Evolutionary conservation across 306 rosid species (phyloP).

Genomic region (Lotus japonicus): DNA sequence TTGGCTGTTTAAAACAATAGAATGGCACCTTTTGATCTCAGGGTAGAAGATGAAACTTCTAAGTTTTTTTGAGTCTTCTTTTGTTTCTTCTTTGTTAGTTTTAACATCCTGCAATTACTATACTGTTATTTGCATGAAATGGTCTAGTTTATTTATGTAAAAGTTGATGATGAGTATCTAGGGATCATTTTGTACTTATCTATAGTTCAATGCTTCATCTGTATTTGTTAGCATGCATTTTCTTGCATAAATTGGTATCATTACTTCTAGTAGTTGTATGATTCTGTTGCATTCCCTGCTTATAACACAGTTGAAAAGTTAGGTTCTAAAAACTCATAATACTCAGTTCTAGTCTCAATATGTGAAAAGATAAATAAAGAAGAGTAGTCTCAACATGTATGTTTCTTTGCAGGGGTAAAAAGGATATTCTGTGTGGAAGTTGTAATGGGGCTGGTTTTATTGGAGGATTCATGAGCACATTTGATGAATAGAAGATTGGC

Average conservation of each 20-base stretch:
- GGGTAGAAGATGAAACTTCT: background rate
- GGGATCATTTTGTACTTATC: background rate
- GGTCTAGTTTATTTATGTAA: background rate
- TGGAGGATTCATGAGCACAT: slow-evolving; percentile 91
- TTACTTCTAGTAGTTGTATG: background rate
- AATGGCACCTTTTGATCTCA: background rate
- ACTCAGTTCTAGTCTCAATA: too few species aligned
- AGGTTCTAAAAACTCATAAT: too few species aligned
- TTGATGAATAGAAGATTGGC: slow-evolving; percentile 47
- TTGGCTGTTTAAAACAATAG: background rate
- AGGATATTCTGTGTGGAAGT: slow-evolving; percentile 70
- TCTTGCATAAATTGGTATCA: background rate
- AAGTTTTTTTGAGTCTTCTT: background rate
- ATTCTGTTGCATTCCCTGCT: too few species aligned
- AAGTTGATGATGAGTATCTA: background rate
- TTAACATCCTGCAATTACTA: too few species aligned
- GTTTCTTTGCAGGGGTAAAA: slow-evolving; percentile 70
- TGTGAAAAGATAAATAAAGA: background rate
- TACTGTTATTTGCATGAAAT: too few species aligned
- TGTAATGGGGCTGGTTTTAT: slow-evolving; percentile 96
- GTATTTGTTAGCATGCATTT: background rate
- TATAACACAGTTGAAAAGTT: too few species aligned
- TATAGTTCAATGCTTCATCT: background rate
- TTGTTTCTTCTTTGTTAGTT: too few species aligned
- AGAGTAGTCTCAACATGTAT: background rate